Base-by-base conservation (phyloP, 768 basidiomycete species). In the Cystoderma amianthinum region DNA sequence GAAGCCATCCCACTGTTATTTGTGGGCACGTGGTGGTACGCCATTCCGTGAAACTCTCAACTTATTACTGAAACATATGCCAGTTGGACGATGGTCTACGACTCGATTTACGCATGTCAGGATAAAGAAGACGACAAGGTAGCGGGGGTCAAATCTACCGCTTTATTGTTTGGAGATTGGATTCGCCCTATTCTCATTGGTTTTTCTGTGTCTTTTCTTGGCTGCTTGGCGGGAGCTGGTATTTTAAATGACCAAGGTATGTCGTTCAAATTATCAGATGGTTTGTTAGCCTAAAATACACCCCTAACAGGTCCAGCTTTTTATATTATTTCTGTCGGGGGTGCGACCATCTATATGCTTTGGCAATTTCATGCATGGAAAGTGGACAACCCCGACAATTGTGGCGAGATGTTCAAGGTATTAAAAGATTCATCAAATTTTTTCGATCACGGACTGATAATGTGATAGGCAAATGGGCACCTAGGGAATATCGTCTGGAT, bases 91-190 rank as follows among this genome's bases (percentile, higher is more conserved):
- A 23, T 38, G 9, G 37, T 38, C 5, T 38, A 38, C 16, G 61
- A 82, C 53, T 77, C 78, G 1, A 76, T 80, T 45, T 82, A 82
- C 50, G 80, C 77, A 3, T 77, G 77, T 51, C 64, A 61, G 44
- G 80, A 81, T 53, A 75, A 74, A 45, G 55, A 58, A 20, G 80
- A 81, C 59, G 80, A 82, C 48, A 55, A 72, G 17, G 58, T 65
- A 33, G 78, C 69, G 12, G 76, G 75, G 25, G 73, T 82, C 38
- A 77, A 78, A 54, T 80, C 78, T 1, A 81, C 77, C 35, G 78
- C 79, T 0, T 57, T 81, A 11, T 65, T 79, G n/a, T 81, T 81
- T 53, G 75, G 71, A 15, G 50, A 56, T 11, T 52, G 60, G 21
- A 63, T 74, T 18, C 60, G 64, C 24, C 60, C 62, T 2, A 62